Base-by-base conservation (phyloP, 2,329 filamentous ascomycete genomes). In the Penicillium paneum region DNA sequence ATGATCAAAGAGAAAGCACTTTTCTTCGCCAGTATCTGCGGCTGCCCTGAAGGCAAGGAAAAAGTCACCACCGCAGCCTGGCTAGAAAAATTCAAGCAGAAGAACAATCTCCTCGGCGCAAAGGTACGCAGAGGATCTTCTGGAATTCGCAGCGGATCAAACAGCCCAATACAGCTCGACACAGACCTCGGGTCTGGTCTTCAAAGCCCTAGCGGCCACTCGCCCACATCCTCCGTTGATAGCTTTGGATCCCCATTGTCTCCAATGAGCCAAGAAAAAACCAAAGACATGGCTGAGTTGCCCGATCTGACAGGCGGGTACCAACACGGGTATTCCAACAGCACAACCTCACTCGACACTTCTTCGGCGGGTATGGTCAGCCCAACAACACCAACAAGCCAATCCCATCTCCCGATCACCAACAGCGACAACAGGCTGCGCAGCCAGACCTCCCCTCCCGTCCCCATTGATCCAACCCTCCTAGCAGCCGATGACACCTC, bases 11-110 rank as follows among this genome's bases (percentile, higher is more conserved):
- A 95, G 60, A 91, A 95, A 73, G 91, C 91, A 1, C 82, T 82
- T 46, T 86, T 91, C 59, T 97, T 97, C 71, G 87, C 89, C 12
- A 86, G 83, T 38, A 88, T 84, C 24, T 88, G 87, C 32, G 86
- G 85, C 26, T 84, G 85, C 54, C 83, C 85, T 3, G 90, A 96
- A 50, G 85, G 81, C 59, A 84, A 90, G 46, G 74, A 88, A 52
- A 89, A 88, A 65, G 83, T 83, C 45, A 83, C 90, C 61, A 94
- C 84, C 62, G 79, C 84, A 29, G 86, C 81, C 62, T 97, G 93
- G 92, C 81, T 97, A 32, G 91, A 96, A 67, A 95, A 94, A 70
- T 97, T 97, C 79, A 96, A 97, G 78, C 85, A 91, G 69, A 96
- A 93, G 76, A 88, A 96, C 70, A 85, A 82, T 59, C 68, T 87